Evolutionary conservation across 192 early-diverging fungal species (phyloP).

Genomic region (Entrophospora sp.): DNA sequence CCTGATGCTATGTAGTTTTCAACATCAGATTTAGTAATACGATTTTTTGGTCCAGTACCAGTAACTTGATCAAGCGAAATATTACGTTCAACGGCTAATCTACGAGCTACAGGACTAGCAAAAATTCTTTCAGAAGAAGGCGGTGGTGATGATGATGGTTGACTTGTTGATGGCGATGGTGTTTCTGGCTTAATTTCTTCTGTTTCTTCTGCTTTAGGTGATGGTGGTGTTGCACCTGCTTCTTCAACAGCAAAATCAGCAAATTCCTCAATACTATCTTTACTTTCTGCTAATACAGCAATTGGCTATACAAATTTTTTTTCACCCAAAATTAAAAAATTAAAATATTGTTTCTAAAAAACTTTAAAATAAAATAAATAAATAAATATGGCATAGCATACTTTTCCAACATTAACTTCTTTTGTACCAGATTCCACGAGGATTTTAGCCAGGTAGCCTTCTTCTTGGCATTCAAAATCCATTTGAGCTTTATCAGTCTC

Average conservation of each 20-base stretch:
- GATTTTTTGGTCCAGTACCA: conserved; percentile 84
- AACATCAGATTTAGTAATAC: conserved; percentile 89
- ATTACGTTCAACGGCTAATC: conserved; percentile 75
- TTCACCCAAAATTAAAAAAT: too few species aligned
- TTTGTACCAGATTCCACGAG: conserved; percentile 76
- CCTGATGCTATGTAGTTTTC: too few species aligned
- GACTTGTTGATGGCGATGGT: conserved; percentile 18
- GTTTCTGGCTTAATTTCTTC: conserved; percentile 7
- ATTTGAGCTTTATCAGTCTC: conserved; percentile 99
- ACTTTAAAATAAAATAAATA: too few species aligned
- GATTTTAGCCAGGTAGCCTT: conserved; percentile 92
- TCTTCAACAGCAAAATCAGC: conserved; percentile 63
- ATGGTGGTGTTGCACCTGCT: conserved; percentile 30
- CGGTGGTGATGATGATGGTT: conserved; percentile 20
- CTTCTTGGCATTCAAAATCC: conserved; percentile 99
- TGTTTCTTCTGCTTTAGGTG: conserved; percentile 31
- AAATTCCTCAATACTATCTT: conserved; percentile 81
- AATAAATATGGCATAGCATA: too few species aligned
- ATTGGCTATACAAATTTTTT: too few species aligned
- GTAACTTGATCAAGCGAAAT: conserved; percentile 66
- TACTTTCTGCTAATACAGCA: conserved; percentile 83
- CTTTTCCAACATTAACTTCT: conserved; percentile 75
- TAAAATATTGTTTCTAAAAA: too few species aligned
- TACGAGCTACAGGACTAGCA: conserved; percentile 78
- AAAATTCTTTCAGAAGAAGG: conserved; percentile 55